A percentile compares a stretch with the other conserved stretches of the same genome.
Conservation (phyloP, 345 rosid species). For the Punica granatum region DNA sequence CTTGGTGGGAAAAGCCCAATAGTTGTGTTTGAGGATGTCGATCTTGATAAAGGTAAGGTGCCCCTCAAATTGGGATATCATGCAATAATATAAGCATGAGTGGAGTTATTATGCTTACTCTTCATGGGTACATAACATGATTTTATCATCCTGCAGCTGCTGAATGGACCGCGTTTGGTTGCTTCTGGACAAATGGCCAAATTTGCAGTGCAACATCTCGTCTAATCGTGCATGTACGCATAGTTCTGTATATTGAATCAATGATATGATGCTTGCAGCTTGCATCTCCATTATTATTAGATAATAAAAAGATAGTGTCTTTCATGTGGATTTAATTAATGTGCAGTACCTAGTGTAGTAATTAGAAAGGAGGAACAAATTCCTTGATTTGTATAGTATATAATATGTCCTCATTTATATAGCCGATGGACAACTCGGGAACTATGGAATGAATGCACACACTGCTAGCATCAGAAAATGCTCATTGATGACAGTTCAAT, state of each 20-base stretch:
- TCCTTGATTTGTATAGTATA: neutral
- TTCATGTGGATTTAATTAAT: neutral
- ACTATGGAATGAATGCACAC: neutral
- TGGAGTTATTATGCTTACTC: neutral
- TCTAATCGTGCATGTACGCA: constrained; percentile 78
- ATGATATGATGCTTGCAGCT: neutral
- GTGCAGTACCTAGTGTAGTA: neutral
- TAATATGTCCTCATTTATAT: neutral
- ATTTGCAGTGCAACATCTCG: constrained; percentile 99
- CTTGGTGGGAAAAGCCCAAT: constrained; percentile 97
- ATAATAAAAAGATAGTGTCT: neutral
- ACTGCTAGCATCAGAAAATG: neutral
- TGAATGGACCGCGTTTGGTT: constrained; percentile 81
- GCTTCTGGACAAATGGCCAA: constrained; percentile 98
- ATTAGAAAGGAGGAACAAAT: neutral
- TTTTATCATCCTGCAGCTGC: constrained; percentile 42
- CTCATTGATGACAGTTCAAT: neutral
- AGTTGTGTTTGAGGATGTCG: constrained; percentile 85
- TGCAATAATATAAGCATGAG: neutral
- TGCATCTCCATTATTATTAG: neutral
- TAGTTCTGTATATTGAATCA: neutral
- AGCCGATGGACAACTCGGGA: neutral
- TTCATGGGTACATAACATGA: neutral
- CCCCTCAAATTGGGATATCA: neutral
- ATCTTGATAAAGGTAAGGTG: constrained; percentile 29